Evolutionary conservation across 2,329 filamentous ascomycete species (phyloP), one percentile per base, ranked within the genome.

Genomic region (Aureobasidium sp.): DNA sequence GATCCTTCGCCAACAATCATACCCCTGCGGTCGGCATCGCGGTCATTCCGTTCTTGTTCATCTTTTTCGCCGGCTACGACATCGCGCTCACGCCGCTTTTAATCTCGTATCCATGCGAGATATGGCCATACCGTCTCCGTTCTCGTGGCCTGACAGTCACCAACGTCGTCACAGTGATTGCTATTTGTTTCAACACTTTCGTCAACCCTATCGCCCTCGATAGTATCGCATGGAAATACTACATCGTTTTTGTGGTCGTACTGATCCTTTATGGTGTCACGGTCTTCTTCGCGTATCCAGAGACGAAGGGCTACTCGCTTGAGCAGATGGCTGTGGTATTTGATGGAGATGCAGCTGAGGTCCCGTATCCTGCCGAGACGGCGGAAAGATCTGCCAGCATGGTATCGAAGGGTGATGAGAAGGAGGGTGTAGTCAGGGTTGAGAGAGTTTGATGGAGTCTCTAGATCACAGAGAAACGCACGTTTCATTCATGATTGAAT

Each of bases 181-280:
- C 64, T 18, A 83, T 91, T 58, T 88, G 88, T 40, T 90, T 89
- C 81, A 89, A 87, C 38, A 91, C 90, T 1, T 80, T 85, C 29
- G 79, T 83, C 42, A 86, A 91, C 66, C 73, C 79, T 11, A 85
- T 77, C 68, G 77, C 84, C 1, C 75, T 83, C 2, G 76, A 74
- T 0, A 72, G 68, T 0, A 72, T 84, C 16, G 79, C 78, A 0
- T 86, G 84, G 67, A 73, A 75, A 25, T 87, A 85, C 70, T 86
- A 83, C 54, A 84, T 84, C 68, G 74, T 79, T 10, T 84, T 84
- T 70, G 78, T 79, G 40, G 82, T 79, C 18, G 83, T 85, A 69
- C 84, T 83, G 63, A 77, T 83, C 71, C 75, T 77, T 20, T 81
- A 78, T 5, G 47, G 47, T 9, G 23, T 75, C 77, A 25, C 36